Conservation (phyloP, 2,329 filamentous ascomycete genomes). For the Zasmidium angulare region DNA sequence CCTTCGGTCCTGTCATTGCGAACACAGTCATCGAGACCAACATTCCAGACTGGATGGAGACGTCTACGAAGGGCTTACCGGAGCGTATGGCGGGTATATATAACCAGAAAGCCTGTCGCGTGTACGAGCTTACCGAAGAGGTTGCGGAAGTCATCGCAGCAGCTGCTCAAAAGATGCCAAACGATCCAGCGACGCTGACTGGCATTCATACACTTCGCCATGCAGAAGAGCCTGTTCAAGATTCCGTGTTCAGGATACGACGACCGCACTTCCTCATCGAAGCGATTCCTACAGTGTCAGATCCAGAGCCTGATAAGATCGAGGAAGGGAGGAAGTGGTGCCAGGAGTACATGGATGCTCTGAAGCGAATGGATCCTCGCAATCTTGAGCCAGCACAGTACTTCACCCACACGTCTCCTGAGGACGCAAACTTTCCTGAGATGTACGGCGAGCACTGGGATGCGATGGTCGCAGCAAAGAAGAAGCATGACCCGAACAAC, state of each 20-base stretch:
- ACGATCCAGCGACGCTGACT: neutral
- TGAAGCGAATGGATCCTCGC: neutral
- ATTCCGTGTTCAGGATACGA: neutral
- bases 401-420: neutral
- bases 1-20: neutral
- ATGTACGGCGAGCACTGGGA: neutral
- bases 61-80: neutral
- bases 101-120: neutral
- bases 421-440: neutral
- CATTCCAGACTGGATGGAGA: neutral
- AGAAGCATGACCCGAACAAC: neutral
- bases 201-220: neutral
- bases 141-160: neutral
- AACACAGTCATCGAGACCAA: neutral
- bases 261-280: neutral
- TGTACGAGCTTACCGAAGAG: neutral
- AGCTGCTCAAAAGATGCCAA: neutral
- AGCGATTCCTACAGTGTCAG: neutral
- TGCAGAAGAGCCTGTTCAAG: neutral
- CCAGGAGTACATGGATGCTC: neutral
- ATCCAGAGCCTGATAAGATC: neutral
- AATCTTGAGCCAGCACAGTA: neutral
- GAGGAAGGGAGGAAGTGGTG: neutral
- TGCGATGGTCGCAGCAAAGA: neutral
- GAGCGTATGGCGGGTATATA: neutral